Conservation (phyloP, 352 stramenopile species). For the Albugo candida region DNA sequence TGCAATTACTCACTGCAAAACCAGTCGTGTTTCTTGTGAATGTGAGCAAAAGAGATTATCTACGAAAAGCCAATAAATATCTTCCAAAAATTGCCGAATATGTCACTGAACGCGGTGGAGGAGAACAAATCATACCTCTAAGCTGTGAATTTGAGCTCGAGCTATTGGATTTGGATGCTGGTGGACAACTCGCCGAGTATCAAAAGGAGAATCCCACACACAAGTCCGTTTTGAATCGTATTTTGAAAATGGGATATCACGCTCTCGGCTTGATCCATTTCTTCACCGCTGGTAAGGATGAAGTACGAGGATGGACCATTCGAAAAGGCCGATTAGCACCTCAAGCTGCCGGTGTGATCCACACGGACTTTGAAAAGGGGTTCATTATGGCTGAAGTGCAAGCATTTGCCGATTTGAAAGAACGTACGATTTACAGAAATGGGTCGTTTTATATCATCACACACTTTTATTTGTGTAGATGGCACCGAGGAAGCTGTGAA, state of each 20-base stretch:
- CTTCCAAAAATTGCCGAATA: conserved; percentile 95
- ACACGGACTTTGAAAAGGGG: conserved; percentile 98
- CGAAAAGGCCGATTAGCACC: conserved; percentile 91
- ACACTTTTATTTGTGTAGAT: conserved; percentile 17
- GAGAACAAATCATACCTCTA: conserved; percentile 93
- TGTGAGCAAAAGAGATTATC: conserved; percentile 96
- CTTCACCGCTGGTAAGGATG: conserved; percentile 97
- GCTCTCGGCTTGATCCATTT: conserved; percentile 97
- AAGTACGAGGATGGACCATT: conserved; percentile 99
- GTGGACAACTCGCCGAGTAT: conserved; percentile 36
- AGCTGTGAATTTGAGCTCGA: conserved; percentile 97
- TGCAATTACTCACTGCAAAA: conserved; percentile 88
- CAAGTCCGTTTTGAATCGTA: conserved; percentile 88
- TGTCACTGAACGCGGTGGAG: conserved; percentile 90
- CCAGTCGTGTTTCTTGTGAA: conserved; percentile 98
- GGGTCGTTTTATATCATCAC: background rate
- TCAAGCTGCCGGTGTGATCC: conserved; percentile 97
- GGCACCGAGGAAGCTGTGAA: conserved; percentile 74
- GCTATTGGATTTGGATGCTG: conserved; percentile 56
- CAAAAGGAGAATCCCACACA: conserved; percentile 68
- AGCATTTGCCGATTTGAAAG: conserved; percentile 77
- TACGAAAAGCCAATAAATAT: conserved; percentile 96
- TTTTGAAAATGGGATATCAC: conserved; percentile 96
- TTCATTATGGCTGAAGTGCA: conserved; percentile 95
- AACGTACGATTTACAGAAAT: conserved; percentile 22